Base-by-base conservation (phyloP, 371 early-diverging fungal genomes). In the Catenaria anguillulae region DNA sequence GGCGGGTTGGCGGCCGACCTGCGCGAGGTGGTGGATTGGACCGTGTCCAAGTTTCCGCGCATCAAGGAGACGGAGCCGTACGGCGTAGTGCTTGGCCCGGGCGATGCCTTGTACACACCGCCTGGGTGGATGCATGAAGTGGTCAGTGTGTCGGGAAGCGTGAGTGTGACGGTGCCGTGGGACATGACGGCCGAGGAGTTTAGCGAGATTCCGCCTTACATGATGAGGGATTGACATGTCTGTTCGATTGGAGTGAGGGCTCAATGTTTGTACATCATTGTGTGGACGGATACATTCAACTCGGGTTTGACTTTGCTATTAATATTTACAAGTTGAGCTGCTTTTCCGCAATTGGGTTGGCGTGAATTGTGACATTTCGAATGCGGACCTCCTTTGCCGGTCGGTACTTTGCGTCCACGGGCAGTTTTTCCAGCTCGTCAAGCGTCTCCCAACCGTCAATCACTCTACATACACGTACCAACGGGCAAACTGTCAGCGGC, bases 331-430 rank as follows among this genome's bases (percentile, higher is more conserved):
- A n/a, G n/a, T n/a, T n/a, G n/a, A 37, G 37, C 88, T 85, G 66
- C 58, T 13, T 46, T 13, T 92, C 89, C 4, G 96, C 94, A 45
- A 95, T 75, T 13, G 97, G 97, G 68, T 96, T 96, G n/a, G 97
- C 93, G 73, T 94, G 94, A 42, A 96, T 86, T 0, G 89, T 93
- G 19, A 92, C 81, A 4, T 77, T 75, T 58, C 73, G 75, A 26
- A 96, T 87, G 63, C 81, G 77, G 24, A 93, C 77, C 1, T 87
- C 88, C 64, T 92, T 84, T 29, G 85, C 65, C 5, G 97, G 96
- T 33, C 89, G 74, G 68, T 86, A 73, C 67, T 89, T 88, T 55
- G 82, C 85, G 65, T 88, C 91, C 15, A 91, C 90, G 26, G 90
- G 85, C 23, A 92, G 71, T 59, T 82, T 85, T 68, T 97, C 96